Base-by-base conservation (phyloP, 129 eudicot species). In the Kitagawia praeruptora region DNA sequence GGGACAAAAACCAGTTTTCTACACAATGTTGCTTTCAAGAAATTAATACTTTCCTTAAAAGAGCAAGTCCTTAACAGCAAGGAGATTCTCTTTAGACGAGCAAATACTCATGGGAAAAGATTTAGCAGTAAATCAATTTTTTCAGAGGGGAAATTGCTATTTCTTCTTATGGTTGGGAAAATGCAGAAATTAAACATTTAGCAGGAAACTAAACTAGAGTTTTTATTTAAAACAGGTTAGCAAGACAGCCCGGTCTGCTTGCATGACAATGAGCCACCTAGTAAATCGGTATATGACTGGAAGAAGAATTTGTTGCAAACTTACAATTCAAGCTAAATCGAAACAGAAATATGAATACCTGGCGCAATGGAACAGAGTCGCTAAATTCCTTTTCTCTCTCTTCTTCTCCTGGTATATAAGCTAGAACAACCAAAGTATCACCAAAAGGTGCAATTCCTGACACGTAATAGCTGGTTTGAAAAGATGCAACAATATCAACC, bases 381-480 rank as follows among this genome's bases (percentile, higher is more conserved):
- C 92, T 91, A 74, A 92, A 92, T 78, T 92, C 94, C 83, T 91
- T 91, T 77, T 95, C 98, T n/a, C 34, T 61, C 37, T 92, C 89
- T 75, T 95, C 97, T 86, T 91, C 97, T 67, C 92, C 90, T 0
- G 96, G 91, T 64, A 95, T 90, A 84, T 95, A 95, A 82, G 98
- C 98, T 77, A 94, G 86, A 85, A 95, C 87, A 83, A 92, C 98
- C 87, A 95, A 87, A 63, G 96, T 86, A 86, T 95, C 97, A 79
- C 97, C 98, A 83, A 95, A 95, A 14, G 98, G 98, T 75, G 98
- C 97, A 81, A 95, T 82, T 80, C 98, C 98, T 42, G 98, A 92
- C 86, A 95, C 92, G 88, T 83, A 95, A 84, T 95, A 95, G 88
- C 87, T 90, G 67, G 97, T 91, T 84, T 95, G 96, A 76, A 95